Base-by-base conservation (phyloP, 1,284 basidiomycete species). In the Trichosporon sp. region DNA sequence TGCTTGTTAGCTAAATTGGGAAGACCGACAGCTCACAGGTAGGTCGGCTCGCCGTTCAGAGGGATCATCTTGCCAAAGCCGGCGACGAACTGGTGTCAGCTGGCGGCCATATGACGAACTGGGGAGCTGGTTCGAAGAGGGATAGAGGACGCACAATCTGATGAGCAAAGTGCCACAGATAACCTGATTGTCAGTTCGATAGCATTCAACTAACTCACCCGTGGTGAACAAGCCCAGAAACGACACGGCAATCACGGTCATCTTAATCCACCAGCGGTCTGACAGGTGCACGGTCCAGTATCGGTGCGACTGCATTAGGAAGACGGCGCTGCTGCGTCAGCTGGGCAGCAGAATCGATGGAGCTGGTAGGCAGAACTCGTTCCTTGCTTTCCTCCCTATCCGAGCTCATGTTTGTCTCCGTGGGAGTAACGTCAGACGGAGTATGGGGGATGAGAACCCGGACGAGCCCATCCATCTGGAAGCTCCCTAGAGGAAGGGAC, bases 211-310 rank as follows among this genome's bases (percentile, higher is more conserved):
- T 14, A 23, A 40, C 54, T 29, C 13, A 57, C 60, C 54, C 13
- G 58, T 59, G 10, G 40, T 46, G 40, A 44, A 44, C 19, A 44
- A 31, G 29, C n/a, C 27, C 11, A 59, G n/a, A 11, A 54, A 54
- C 16, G 49, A 16, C 2, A 54, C 19, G 2, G 59, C 29, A 23
- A 64, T 58, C 23, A 74, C 72, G 13, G 70, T 46, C 10, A 29
- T 19, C 54, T 66, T 69, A 16, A 70, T 74, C 70, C 69, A 74
- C 58, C 54, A 31, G 29, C 65, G 65, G 57, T 74, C 74, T 16
- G 49, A 46, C 3, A 16, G 44, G 59, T 73, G 71, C 56, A 46
- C 68, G 59, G 25, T 34, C 59, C 65, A 70, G 61, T 73, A 73
- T 29, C 52, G 40, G 52, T 58, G 44, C 9, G 70, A 29, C 65